A percentile compares a stretch with the other conserved stretches of the same genome.
These are phyloP conservation scores for Zasmidium angulare DNA, from an alignment of 2,329 filamentous ascomycete genomes.

Conservation along the genomic window DNA sequence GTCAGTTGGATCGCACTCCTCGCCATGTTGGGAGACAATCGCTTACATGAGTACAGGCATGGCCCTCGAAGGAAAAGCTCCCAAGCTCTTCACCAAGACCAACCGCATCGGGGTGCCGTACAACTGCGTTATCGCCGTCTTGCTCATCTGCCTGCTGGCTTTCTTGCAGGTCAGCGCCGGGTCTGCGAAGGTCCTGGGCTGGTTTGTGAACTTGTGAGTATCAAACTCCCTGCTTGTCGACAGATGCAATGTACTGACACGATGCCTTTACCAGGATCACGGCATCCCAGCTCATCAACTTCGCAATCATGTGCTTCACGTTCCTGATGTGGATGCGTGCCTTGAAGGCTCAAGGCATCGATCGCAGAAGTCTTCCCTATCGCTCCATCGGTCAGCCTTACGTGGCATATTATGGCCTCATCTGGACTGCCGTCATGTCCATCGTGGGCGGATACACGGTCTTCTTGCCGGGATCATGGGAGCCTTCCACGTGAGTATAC, in stretches of 20 bases:
- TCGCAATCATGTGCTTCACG: slow-evolving; percentile 65
- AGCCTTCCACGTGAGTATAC: slow-evolving; percentile 60
- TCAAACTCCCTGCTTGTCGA: too few species aligned
- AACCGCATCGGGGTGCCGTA: slow-evolving; percentile 69
- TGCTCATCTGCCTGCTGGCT: slow-evolving; percentile 66
- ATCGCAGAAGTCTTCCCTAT: slow-evolving; percentile 65
- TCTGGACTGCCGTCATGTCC: slow-evolving; percentile 66
- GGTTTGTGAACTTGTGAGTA: slow-evolving; percentile 62
- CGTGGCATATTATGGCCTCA: slow-evolving; percentile 64
- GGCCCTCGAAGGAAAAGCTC: slow-evolving; percentile 59
- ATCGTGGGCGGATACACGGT: slow-evolving; percentile 75
- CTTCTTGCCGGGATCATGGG: slow-evolving; percentile 66
- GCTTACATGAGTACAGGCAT: slow-evolving; percentile 44
- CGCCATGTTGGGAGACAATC: neutral
- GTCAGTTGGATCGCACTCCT: neutral
- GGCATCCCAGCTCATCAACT: slow-evolving; percentile 72
- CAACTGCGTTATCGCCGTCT: slow-evolving; percentile 67
- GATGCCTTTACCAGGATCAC: slow-evolving; percentile 49
- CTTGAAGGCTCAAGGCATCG: slow-evolving; percentile 65
- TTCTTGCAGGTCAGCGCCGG: slow-evolving; percentile 70
- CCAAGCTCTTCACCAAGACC: slow-evolving; percentile 57
- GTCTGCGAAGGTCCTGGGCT: slow-evolving; percentile 65
- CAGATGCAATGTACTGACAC: too few species aligned
- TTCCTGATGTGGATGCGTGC: slow-evolving; percentile 72
- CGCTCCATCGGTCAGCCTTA: slow-evolving; percentile 68